These are phyloP conservation scores for Anthoceros angustus DNA, from an alignment of 225 moss, liverwort and hornwort genomes.

Conservation along the genomic window DNA sequence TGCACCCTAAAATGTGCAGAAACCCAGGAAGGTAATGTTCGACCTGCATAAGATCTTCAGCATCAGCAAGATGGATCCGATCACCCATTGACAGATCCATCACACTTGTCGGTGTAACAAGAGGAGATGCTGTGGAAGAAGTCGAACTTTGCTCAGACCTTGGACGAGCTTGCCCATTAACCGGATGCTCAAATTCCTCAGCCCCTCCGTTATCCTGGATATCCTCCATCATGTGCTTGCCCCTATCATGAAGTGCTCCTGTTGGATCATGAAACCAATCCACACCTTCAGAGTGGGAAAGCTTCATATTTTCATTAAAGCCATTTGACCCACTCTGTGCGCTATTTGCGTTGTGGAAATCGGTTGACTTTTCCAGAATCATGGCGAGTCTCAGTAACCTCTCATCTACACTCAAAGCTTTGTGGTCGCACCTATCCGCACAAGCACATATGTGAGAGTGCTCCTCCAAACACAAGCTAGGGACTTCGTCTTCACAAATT, in stretches of 20 bases:
- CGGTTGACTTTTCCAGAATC: conserved; percentile 68
- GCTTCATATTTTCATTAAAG: conserved; percentile 58
- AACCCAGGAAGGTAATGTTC: not conserved
- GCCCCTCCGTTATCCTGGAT: not conserved
- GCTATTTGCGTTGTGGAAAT: conserved; percentile 53
- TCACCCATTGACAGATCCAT: conserved; percentile 70
- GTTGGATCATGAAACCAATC: not conserved
- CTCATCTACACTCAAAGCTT: conserved; percentile 71
- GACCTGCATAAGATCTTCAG: conserved; percentile 80
- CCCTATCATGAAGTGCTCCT: not conserved
- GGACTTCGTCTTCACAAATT: conserved; percentile 99
- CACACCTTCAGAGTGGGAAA: conserved; percentile 7
- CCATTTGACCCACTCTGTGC: conserved; percentile 29
- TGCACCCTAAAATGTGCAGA: not conserved
- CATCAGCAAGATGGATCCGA: conserved; percentile 45
- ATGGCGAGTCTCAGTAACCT: conserved; percentile 63
- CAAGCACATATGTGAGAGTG: conserved; percentile 96
- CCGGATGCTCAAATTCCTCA: not conserved
- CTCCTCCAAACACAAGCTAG: conserved; percentile 71
- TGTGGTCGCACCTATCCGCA: conserved; percentile 88
- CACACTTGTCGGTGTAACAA: conserved; percentile 53
- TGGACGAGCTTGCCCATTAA: conserved; percentile 37
- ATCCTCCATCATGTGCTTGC: not conserved
- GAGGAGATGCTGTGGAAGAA: conserved; percentile 59
- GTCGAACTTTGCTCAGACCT: conserved; percentile 78